Evolutionary conservation across 2,329 filamentous ascomycete species (phyloP), one percentile per base, ranked within the genome.

Genomic region (Fusarium virguliforme): DNA sequence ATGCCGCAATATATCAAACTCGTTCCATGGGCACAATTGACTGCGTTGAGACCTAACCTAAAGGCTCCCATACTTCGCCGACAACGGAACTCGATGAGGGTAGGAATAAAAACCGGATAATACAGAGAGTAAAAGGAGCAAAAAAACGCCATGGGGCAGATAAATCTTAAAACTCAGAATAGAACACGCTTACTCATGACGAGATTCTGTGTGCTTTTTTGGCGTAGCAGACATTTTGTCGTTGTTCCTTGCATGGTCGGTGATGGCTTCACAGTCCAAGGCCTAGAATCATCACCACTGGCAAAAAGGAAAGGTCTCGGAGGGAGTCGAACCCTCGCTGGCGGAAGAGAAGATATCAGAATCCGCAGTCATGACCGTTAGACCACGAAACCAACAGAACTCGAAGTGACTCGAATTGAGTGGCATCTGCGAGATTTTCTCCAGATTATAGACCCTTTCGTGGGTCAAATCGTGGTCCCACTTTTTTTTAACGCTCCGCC

Each of bases 321-420:
- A 43, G 77, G 78, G 78, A 80, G 78, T 80, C 78, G 77, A 78
- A 79, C 77, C 78, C 77, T 79, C 77, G 77, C 78, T 80, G 78
- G 77, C 77, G 77, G 78, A 79, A 79, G 35, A 38, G 28, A 15
- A 38, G 2, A 13, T 3, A 24, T 79, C 77, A 79, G 76, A 77
- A 77, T 79, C 78, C 77, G 78, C 78, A 80, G 78, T 79, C 78
- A 80, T 80, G 71, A 78, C 77, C 77, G 77, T 79, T 79, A 80
- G 78, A 80, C 76, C 78, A 80, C 75, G 76, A 74, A 79, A 79
- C 78, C 78, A 26, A 12, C 8, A 12, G 15, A 15, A 15, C 22
- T 53, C 50, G 22, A 35, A 7, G 24, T 24, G 50, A 55, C 4
- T 26, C 51, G 34, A 55, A 55, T 28, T 37, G 15, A 28, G 22